Base-by-base conservation (phyloP, 2,329 filamentous ascomycete genomes). In the Botryotinia narcissicola region DNA sequence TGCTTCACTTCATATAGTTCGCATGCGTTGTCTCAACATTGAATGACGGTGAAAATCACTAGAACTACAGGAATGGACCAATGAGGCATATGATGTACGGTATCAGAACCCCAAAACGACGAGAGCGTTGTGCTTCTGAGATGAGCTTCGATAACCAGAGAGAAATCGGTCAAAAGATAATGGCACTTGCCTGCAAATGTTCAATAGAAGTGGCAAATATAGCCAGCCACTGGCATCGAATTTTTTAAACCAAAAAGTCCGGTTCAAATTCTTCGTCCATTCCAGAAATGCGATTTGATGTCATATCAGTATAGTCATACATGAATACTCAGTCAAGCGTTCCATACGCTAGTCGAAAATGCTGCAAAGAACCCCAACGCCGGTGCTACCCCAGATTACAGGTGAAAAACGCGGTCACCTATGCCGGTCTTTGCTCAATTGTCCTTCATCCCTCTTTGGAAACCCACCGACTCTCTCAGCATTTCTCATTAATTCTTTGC, bases 381-480 rank as follows among this genome's bases (percentile, higher is more conserved):
- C 76, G 67, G 60, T 74, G 63, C 64, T 63, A 61, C 59, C 62
- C 48, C 62, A 70, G 20, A 29, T 42, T 44, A 40, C 40, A 7
- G 20, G 29, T 44, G 72, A 37, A 48, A 61, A 10, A 25, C 32
- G 75, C 29, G 44, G 59, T 80, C 78, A 81, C 70, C 80, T 76
- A 76, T 81, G 80, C 46, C 80, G 76, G 69, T 81, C 80, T 74
- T 81, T 81, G 72, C 80, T 81, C 72, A 79, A 64, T 71, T 78
- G 76, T 8, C 75, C 79, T 18, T 81, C 79, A 76, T 83, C 81
- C 79, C 81, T 81, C 77, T 83, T 84, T 63, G 85, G 82, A 77
- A 86, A 84, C 16, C 88, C 88, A 12, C 87, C 88, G 51, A 91
- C 82, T 75, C 87, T 83, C 83, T 91, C 89, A 48, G 82, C 85